These are phyloP conservation scores for Suillus occidentalis DNA, from an alignment of 768 basidiomycete genomes.

Conservation along the genomic window DNA sequence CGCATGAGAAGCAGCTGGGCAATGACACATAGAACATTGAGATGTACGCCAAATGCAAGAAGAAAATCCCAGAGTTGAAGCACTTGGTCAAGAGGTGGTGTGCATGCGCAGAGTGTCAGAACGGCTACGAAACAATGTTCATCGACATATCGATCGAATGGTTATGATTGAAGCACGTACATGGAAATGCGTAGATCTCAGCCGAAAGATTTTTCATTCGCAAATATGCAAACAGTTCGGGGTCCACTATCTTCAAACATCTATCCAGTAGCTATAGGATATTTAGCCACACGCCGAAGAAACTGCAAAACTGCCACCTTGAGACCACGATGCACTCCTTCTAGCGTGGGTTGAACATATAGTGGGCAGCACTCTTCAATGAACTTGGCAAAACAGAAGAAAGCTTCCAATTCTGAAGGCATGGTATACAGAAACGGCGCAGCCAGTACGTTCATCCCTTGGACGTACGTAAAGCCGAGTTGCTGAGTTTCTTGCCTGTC, in stretches of 20 bases:
- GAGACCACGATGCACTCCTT: conserved; percentile 92
- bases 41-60: conserved; percentile 92
- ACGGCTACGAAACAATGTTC: conserved; percentile 55
- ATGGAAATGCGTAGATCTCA: conserved; percentile 97
- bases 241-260: conserved; percentile 90
- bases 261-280: conserved; percentile 78
- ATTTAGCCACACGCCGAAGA: neutral
- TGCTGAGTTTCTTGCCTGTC: conserved; percentile 78
- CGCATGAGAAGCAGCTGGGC: conserved; percentile 91
- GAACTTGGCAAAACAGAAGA: conserved; percentile 94
- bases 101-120: conserved; percentile 93
- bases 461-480: conserved; percentile 92
- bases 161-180: conserved; percentile 44
- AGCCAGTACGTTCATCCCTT: conserved; percentile 98
- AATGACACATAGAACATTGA: conserved; percentile 96
- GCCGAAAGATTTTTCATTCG: conserved; percentile 91
- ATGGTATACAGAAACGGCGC: conserved; percentile 97
- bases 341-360: conserved; percentile 95
- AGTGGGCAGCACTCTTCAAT: conserved; percentile 93
- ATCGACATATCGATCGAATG: conserved; percentile 1
- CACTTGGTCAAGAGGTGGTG: conserved; percentile 94
- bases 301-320: conserved; percentile 56
- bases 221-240: conserved; percentile 77
- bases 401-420: conserved; percentile 98
- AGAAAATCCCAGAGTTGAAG: conserved; percentile 97